Base-by-base conservation (phyloP, 2,329 filamentous ascomycete species). In the Fusarium humuli region DNA sequence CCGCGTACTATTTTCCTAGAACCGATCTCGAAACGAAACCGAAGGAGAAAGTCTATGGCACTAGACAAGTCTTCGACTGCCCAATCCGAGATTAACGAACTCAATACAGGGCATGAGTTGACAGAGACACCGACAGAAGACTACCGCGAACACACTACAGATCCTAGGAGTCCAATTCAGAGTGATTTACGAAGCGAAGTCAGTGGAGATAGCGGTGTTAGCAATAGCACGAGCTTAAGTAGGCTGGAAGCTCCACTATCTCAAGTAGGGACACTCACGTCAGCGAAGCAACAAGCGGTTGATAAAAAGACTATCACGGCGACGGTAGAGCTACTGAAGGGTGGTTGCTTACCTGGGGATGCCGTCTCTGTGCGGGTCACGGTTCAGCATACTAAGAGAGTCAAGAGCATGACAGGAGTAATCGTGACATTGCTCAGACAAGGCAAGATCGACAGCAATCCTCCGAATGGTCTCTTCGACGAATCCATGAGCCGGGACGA, bases 401-500 rank as follows among this genome's bases (percentile, higher is more conserved):
- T 98, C 76, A 94, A 95, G 82, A 98, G 94, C 77, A 86, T 97
- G 81, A 92, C 95, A 73, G 95, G 96, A 10, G 92, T 98, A 49
- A 96, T 98, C 65, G 89, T 97, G 47, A 98, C 96, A 3, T 83
- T 99, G 11, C 98, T 97, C 78, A 90, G 96, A 46, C 93, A 97
- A 79, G 94, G 94, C 25, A 90, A 94, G 64, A 95, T 98, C 47
- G 95, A 99, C 77, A 92, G 94, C 75, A 83, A 88, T 9, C 89
- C 89, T 7, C 83, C 85, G 7, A 75, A 83, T 14, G 83, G 83
- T 8, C 77, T 86, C 10, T 88, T 89, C 65, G 79, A 81, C 54
- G 78, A 81, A 49, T 80, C 81, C 18, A 82, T 88, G 44, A 87
- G 88, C 1, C 88, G 88, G 65, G 90, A 91, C 66, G 82, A 85